Percentiles rank a stretch among this genome's conserved stretches.
Evolutionary conservation across 805 yeast species (phyloP).

Genomic region (Komagataella pastoris): DNA sequence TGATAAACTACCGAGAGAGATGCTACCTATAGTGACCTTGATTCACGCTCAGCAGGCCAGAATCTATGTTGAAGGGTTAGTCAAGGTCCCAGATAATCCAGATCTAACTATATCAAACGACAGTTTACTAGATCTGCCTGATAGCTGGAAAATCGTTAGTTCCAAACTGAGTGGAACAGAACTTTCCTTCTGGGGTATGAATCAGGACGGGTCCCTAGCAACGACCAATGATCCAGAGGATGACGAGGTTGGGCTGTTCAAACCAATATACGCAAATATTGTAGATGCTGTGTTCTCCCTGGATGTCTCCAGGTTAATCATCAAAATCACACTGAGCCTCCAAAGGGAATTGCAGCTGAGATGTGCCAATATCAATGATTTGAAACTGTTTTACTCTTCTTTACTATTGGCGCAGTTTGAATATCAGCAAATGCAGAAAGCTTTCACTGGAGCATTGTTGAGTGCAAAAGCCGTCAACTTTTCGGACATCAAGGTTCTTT

Average conservation of each 20-base stretch:
- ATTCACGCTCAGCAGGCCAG: conserved; percentile 59
- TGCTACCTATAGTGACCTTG: conserved; percentile 60
- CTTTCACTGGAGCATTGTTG: conserved; percentile 51
- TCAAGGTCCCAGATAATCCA: conserved; percentile 11
- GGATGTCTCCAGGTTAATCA: conserved; percentile 1
- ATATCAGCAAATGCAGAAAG: conserved; percentile 40
- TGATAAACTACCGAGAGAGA: conserved; percentile 36
- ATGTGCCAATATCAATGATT: conserved; percentile 12
- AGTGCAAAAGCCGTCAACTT: conserved; percentile 43
- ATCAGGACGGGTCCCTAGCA: conserved; percentile 10
- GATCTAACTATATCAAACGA: not conserved
- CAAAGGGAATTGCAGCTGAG: conserved; percentile 11
- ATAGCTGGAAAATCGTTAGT: conserved; percentile 12
- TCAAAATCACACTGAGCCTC: conserved; percentile 12
- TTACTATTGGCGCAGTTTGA: conserved; percentile 44
- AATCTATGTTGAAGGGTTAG: conserved; percentile 32
- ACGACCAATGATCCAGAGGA: conserved; percentile 11
- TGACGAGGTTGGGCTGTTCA: conserved; percentile 23
- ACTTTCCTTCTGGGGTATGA: conserved; percentile 32
- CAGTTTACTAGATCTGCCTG: not conserved
- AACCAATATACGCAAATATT: conserved; percentile 39
- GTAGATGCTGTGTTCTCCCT: conserved; percentile 25
- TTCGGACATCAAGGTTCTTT: conserved; percentile 43
- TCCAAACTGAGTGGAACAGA: conserved; percentile 35
- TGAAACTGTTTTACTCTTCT: conserved; percentile 25